Percentiles rank a stretch among this genome's conserved stretches.
Evolutionary conservation across 2,329 filamentous ascomycete genomes (phyloP).

Genomic region (Diaporthe sp.): DNA sequence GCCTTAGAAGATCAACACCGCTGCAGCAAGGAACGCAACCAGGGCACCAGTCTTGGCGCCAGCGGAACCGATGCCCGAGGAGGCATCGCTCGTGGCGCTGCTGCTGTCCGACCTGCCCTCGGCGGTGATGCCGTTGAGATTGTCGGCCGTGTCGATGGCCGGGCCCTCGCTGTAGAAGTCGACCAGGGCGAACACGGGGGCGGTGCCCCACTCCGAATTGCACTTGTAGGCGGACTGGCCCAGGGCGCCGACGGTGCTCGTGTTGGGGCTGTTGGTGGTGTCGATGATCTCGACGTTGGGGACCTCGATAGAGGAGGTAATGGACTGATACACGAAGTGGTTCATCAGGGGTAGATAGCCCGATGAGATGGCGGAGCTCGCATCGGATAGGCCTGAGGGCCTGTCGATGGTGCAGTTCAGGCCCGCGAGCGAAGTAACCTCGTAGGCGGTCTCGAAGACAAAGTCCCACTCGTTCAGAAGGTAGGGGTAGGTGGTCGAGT

Average conservation of each 20-base stretch:
- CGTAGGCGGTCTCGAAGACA: slow-evolving; percentile 81
- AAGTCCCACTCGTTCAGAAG: slow-evolving; percentile 74
- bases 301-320: slow-evolving; percentile 68
- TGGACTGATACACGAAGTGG: slow-evolving; percentile 79
- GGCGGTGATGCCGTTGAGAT: slow-evolving; percentile 69
- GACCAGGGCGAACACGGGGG: slow-evolving; percentile 81
- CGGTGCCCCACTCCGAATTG: slow-evolving; percentile 68
- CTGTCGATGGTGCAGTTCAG: slow-evolving; percentile 82
- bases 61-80: slow-evolving; percentile 30
- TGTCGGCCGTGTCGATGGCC: slow-evolving; percentile 78
- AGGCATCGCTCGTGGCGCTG: slow-evolving; percentile 41
- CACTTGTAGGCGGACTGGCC: slow-evolving; percentile 69
- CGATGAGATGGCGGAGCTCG: slow-evolving; percentile 66
- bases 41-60: slow-evolving; percentile 54
- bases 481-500: slow-evolving; percentile 63
- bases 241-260: slow-evolving; percentile 65
- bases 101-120: slow-evolving; percentile 44
- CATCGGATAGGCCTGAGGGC: slow-evolving; percentile 65
- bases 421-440: slow-evolving; percentile 71
- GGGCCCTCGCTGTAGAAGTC: slow-evolving; percentile 85
- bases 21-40: slow-evolving; percentile 59
- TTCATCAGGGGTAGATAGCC: slow-evolving; percentile 81
- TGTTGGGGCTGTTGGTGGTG: slow-evolving; percentile 75
- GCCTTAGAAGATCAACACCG: slow-evolving; percentile 54
- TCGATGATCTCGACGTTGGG: slow-evolving; percentile 73